Conservation (phyloP, 306 rosid genomes). For the Trifolium fragiferum region DNA sequence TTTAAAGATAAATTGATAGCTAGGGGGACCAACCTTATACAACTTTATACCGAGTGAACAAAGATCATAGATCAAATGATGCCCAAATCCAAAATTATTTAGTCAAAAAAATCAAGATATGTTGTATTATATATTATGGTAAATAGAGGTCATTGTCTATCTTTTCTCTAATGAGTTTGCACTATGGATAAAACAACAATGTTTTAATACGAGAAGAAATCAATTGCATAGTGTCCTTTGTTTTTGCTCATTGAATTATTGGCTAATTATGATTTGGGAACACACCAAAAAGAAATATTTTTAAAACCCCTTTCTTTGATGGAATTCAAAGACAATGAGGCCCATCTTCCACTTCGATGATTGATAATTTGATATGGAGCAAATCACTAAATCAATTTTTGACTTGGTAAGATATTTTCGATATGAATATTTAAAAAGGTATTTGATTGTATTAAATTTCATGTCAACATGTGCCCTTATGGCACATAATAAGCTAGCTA, state of each 20-base stretch:
- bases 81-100: conserved; percentile 48
- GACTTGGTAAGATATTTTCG: too few relatives aligned
- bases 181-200: conserved; percentile 45
- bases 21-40: neutral
- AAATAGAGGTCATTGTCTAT: conserved; percentile 37
- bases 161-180: conserved; percentile 36
- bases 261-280: conserved; percentile 36
- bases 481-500: too few relatives aligned
- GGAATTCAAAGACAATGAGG: conserved; percentile 37
- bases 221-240: conserved; percentile 26
- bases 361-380: conserved; percentile 23
- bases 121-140: conserved; percentile 31
- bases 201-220: conserved; percentile 44
- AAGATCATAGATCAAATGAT: conserved; percentile 48
- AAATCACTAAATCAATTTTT: too few relatives aligned
- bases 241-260: conserved; percentile 42
- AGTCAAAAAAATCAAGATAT: conserved; percentile 36
- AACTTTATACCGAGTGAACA: conserved; percentile 14
- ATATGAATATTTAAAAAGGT: too few relatives aligned
- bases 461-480: too few relatives aligned
- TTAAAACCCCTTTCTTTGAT: conserved; percentile 36
- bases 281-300: conserved; percentile 41
- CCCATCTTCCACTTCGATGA: conserved; percentile 32
- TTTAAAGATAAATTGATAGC: conserved; percentile 10
- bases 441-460: too few relatives aligned